Evolutionary conservation across 495 filamentous ascomycete species (phyloP), one percentile per base, ranked within the genome.

Genomic region (Saxophila tyrrhenica): DNA sequence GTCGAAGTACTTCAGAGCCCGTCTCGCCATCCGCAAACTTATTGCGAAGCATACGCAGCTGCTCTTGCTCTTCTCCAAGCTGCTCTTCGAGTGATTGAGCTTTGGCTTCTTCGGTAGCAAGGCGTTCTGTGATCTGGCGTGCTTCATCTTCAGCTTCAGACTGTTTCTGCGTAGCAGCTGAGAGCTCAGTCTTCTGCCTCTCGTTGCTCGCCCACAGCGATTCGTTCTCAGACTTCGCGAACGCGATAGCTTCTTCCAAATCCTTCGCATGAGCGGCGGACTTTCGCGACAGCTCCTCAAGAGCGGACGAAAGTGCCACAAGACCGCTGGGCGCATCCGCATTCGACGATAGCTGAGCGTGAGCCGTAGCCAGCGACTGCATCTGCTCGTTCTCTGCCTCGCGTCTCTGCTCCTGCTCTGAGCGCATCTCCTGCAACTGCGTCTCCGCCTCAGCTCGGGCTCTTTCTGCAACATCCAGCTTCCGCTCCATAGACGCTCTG

Each of bases 21-120:
- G 80, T 88, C 63, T 89, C 86, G 29, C 86, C 88, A 39, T 85
- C 83, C 3, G 82, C 76, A 63, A 92, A 79, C 65, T 81, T 82
- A 15, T 70, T 70, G 51, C 85, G 78, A 25, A 94, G 72, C 16
- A 78, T 69, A 39, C 72, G 74, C 22, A 91, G 72, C 54, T 85
- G 81, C 10, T 73, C 69, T 23, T 82, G 80, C 49, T 85, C 80
- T 29, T 84, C 77, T 8, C 77, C 70, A 21, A 95, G 69, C 59
- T 94, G 85, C 19, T 69, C 67, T 51, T 80, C 74, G 19, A 89
- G 67, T 0, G 77, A 73, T 0, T 68, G 60, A 1, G 78, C 69
- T 58, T 80, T 80, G 3, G 78, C 77, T 54, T 75, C 75, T 56
- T 83, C 79, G 42, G 80, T 73, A 17, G 70, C 62, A 13, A 81